Conservation (phyloP, 2,329 filamentous ascomycete genomes). For the Colletotrichum camelliae region DNA sequence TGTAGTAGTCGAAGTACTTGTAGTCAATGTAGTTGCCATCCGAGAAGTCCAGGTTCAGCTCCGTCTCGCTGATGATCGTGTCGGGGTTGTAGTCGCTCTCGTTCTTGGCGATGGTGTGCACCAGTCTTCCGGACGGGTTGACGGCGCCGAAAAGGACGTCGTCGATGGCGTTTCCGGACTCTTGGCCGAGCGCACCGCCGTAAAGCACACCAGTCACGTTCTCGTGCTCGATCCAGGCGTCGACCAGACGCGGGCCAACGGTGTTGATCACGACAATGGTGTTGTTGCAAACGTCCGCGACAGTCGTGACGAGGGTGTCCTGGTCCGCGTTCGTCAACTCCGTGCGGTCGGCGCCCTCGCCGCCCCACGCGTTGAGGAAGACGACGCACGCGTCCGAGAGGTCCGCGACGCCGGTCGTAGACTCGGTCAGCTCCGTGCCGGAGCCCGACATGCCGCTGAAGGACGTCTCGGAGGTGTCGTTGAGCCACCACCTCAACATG, state of each 20-base stretch:
- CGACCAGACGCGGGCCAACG: conserved; percentile 54
- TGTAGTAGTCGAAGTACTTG: conserved; percentile 53
- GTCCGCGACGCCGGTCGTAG: conserved; percentile 46
- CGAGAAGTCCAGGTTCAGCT: conserved; percentile 67
- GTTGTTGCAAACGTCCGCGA: conserved; percentile 60
- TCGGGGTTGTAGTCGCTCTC: conserved; percentile 54
- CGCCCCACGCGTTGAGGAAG: conserved; percentile 35
- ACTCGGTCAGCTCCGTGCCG: conserved; percentile 28
- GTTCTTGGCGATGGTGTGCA: conserved; percentile 72
- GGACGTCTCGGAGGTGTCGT: conserved; percentile 47
- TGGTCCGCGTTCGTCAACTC: background rate
- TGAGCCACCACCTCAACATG: conserved; percentile 68
- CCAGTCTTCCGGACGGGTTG: conserved; percentile 44
- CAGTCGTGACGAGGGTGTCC: background rate
- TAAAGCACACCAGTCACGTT: conserved; percentile 63
- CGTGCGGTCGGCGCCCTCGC: background rate
- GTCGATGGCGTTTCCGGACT: background rate
- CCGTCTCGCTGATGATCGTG: conserved; percentile 42
- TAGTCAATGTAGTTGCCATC: conserved; percentile 63
- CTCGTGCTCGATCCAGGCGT: conserved; percentile 53
- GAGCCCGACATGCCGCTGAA: conserved; percentile 67
- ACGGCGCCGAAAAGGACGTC: conserved; percentile 69
- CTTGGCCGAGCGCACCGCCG: conserved; percentile 56
- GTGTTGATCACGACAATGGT: conserved; percentile 72
- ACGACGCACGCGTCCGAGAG: conserved; percentile 69